Percentiles rank a stretch among this genome's conserved stretches.
Evolutionary conservation across 169 alveolate species (phyloP).

Genomic region (Cryptosporidium ubiquitum): DNA sequence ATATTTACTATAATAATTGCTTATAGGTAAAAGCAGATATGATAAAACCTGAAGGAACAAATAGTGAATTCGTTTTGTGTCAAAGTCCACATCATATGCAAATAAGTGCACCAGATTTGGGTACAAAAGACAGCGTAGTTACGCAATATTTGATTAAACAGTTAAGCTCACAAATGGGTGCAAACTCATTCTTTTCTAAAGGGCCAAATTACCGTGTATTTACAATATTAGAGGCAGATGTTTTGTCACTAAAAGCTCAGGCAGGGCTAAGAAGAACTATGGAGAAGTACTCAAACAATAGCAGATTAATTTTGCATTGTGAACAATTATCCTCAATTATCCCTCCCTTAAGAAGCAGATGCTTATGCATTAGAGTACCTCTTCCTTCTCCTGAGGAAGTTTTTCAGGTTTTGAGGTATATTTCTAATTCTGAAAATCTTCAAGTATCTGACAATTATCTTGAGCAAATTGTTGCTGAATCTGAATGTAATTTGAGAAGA

Average conservation of each 20-base stretch:
- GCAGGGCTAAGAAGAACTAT: slow-evolving; percentile 95
- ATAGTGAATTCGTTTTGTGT: slow-evolving; percentile 82
- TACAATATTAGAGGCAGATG: slow-evolving; percentile 90
- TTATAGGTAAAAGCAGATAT: slow-evolving; percentile 85
- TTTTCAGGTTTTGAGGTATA: slow-evolving; percentile 79
- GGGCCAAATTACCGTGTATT: slow-evolving; percentile 91
- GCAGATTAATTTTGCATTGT: slow-evolving; percentile 90
- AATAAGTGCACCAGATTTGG: slow-evolving; percentile 93
- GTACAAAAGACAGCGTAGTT: slow-evolving; percentile 91
- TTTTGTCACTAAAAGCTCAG: slow-evolving; percentile 92
- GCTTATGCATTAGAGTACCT: slow-evolving; percentile 94
- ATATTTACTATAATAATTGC: background rate
- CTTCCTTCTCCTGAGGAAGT: slow-evolving; percentile 90
- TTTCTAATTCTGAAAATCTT: slow-evolving; percentile 81
- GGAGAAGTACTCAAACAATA: slow-evolving; percentile 91
- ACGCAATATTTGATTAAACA: slow-evolving; percentile 92
- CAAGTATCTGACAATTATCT: slow-evolving; percentile 83
- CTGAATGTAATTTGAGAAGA: slow-evolving; percentile 88
- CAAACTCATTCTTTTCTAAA: slow-evolving; percentile 84
- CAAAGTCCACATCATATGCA: slow-evolving; percentile 93
- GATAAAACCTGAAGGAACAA: slow-evolving; percentile 81
- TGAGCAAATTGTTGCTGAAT: slow-evolving; percentile 80
- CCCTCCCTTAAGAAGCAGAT: slow-evolving; percentile 93
- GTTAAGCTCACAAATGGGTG: slow-evolving; percentile 90
- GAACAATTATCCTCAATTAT: slow-evolving; percentile 87